These are phyloP conservation scores for Westerdykella sp. DNA, from an alignment of 2,329 filamentous ascomycete species.

Conservation along the genomic window DNA sequence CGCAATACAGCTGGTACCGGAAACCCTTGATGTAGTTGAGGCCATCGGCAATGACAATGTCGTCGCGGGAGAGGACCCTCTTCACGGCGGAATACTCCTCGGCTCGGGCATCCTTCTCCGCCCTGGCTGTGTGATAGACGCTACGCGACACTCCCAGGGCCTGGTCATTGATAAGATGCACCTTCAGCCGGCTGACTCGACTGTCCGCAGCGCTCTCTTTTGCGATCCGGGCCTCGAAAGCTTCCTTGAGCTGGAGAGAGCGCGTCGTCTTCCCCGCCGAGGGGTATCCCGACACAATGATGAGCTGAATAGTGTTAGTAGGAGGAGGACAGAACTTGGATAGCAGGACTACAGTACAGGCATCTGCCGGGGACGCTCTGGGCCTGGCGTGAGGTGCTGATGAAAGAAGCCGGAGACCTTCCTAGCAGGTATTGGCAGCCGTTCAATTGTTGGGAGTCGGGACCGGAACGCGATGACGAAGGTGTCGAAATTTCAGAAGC, in stretches of 20 bases:
- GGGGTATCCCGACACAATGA: conserved; percentile 58
- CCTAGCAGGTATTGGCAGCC: conserved; percentile 2
- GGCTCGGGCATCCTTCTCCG: conserved; percentile 77
- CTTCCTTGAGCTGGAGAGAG: conserved; percentile 57
- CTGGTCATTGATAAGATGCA: conserved; percentile 70
- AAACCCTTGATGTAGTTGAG: conserved; percentile 88
- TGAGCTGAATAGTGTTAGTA: conserved; percentile 43
- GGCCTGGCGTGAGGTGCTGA: background rate
- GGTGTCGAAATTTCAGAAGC: background rate
- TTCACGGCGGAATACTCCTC: conserved; percentile 72
- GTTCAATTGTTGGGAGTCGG: too few species aligned
- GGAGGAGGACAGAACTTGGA: background rate
- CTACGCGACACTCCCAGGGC: conserved; percentile 61
- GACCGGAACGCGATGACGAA: background rate
- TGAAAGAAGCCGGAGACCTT: background rate
- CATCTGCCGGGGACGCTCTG: background rate
- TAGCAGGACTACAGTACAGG: background rate
- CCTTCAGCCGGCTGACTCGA: conserved; percentile 50
- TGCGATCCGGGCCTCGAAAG: conserved; percentile 56
- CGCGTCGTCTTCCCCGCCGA: conserved; percentile 59
- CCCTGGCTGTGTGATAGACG: conserved; percentile 70
- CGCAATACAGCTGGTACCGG: conserved; percentile 79
- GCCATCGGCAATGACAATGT: conserved; percentile 73
- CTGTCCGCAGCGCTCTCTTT: conserved; percentile 40
- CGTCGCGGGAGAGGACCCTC: conserved; percentile 62